Evolutionary conservation across 2,329 filamentous ascomycete species (phyloP).

Genomic region (Alternaria viburni): DNA sequence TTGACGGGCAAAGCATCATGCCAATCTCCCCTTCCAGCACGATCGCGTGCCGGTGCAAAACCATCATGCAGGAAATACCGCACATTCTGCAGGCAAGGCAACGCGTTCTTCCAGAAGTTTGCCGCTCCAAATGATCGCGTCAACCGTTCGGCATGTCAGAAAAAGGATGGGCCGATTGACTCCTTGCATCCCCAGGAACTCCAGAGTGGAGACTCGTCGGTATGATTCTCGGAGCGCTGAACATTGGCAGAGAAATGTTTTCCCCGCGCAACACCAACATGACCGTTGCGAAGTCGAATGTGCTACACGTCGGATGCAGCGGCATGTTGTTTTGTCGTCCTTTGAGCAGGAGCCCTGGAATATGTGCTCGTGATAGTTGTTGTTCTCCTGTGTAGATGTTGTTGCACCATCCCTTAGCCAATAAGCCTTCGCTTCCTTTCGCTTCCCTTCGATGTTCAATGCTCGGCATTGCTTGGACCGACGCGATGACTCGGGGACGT

Average conservation of each 20-base stretch:
- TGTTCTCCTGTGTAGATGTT: not conserved
- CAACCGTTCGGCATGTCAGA: constrained; percentile 14
- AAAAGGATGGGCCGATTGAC: constrained; percentile 14
- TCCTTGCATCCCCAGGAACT: constrained; percentile 2
- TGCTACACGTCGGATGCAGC: constrained; percentile 6
- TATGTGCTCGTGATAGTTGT: constrained; percentile 6
- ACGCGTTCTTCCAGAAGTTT: not conserved
- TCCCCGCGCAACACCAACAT: not conserved
- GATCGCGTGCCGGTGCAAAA: not conserved
- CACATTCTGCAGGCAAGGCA: not conserved
- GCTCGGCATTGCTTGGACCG: constrained; percentile 1
- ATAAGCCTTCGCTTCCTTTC: constrained; percentile 6
- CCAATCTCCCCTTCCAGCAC: not conserved
- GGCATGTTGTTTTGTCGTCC: not conserved
- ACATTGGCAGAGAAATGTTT: not conserved
- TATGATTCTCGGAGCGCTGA: not conserved
- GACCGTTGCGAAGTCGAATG: not conserved
- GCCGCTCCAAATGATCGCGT: not conserved
- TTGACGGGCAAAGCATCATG: not conserved
- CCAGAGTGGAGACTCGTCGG: constrained; percentile 1
- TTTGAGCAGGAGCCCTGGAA: not conserved
- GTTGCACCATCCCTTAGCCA: constrained; percentile 1
- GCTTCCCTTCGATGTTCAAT: not conserved
- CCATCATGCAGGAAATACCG: not conserved
- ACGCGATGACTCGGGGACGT: not conserved